Base-by-base conservation (phyloP, 495 filamentous ascomycete species). In the Bacidia rubella region DNA sequence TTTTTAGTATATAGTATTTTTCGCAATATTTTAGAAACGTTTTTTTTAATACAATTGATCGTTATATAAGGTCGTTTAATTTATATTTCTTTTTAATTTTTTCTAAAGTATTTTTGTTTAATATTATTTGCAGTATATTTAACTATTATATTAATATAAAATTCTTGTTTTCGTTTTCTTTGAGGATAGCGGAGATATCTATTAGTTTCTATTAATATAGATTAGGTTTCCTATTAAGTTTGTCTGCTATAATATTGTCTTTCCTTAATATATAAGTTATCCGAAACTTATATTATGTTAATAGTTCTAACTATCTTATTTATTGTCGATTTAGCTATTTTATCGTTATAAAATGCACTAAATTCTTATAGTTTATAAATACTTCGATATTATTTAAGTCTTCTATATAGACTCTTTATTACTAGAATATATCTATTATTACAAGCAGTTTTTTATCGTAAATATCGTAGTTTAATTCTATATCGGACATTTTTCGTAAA, bases 211-310 rank as follows among this genome's bases (percentile, higher is more conserved):
- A 15, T 39, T 22, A 17, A 22, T 54, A 54, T 11, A 54, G 24
- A 26, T 48, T n/a, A 47, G 39, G 7, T 54, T 25, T 25, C 39
- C 19, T 40, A 38, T 24, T 59, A 11, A 60, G 24, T 12, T 23
- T 48, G 40, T 65, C 41, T 1, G 40, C 25, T 25, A 49, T 48
- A 17, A 11, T 55, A 46, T 40, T 60, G 24, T 51, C 23, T 29
- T 40, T 58, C 1, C 54, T 54, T 19, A 49, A 48, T 11, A 46
- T 21, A 50, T 67, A 63, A 19, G 52, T 20, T 49, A 66, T 65
- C 7, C 41, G 41, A 24, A 68, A 67, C 38, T 70, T 60, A 43
- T 65, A 68, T 19, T 51, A 2, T 0, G 42, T 56, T 2, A 71
- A 49, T 42, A 57, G 60, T 39, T 62, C 47, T 1, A 46, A 39